phyloP scores from a whole-genome alignment of 139 green algal species.

The Limnomonas spitsbergensis region DNA sequence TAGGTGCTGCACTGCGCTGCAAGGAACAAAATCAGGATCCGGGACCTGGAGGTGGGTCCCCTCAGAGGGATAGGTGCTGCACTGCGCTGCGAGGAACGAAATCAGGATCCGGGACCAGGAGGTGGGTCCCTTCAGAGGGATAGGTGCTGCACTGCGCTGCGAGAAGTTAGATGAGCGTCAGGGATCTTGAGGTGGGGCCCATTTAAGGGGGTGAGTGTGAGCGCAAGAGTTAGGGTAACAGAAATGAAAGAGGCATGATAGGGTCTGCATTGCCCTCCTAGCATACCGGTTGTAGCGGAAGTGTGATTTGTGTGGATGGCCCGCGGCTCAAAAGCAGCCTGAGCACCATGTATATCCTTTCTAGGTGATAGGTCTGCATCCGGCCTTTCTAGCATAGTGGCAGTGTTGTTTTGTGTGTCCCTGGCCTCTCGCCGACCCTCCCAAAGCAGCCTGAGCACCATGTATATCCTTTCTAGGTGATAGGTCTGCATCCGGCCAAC shows the following conservation, averaged over 20 bases:
- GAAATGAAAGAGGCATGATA: too few species aligned
- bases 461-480: too few species aligned
- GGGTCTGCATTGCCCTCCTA: neutral
- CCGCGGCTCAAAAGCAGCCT: too few species aligned
- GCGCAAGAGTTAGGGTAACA: neutral
- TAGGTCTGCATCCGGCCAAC: too few species aligned
- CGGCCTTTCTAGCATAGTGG: too few species aligned
- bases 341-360: too few species aligned
- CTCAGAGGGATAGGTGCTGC: neutral
- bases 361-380: too few species aligned
- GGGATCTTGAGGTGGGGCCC: slow-evolving; percentile 3
- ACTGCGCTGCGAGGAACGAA: neutral
- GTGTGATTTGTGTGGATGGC: too few species aligned
- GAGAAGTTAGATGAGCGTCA: neutral
- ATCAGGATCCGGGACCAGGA: neutral
- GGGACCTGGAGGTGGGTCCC: slow-evolving; percentile 10
- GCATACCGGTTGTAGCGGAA: too few species aligned
- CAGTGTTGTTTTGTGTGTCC: too few species aligned
- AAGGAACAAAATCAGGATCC: neutral
- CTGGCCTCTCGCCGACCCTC: too few species aligned
- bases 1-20: neutral
- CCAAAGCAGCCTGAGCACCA: too few species aligned
- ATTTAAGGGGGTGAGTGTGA: neutral
- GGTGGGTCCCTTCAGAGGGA: neutral
- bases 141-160: neutral